Percentiles rank a stretch among this genome's conserved stretches.
Conservation (phyloP, 179 eudicot genomes). For the Corrigiola litoralis region DNA sequence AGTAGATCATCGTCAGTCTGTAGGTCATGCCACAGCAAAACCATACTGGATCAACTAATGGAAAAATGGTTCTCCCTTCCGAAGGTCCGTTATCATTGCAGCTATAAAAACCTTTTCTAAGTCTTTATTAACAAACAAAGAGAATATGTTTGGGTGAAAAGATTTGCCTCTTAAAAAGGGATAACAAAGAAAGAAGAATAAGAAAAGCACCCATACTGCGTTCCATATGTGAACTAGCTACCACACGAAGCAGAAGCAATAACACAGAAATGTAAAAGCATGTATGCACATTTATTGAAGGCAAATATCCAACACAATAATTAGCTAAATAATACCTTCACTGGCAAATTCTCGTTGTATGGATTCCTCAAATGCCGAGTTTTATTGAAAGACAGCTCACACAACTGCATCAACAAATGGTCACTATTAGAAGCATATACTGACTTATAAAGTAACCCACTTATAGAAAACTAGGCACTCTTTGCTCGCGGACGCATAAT, state of each 20-base stretch:
- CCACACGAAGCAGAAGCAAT: no score
- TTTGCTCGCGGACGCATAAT: no score
- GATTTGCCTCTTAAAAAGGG: background rate
- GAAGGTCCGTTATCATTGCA: no score
- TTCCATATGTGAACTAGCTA: no score
- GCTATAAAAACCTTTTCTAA: background rate
- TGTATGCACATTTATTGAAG: background rate
- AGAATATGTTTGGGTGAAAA: no score
- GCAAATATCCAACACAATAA: background rate
- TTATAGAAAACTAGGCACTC: no score
- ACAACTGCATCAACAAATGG: conserved; percentile 52
- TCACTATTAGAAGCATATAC: background rate
- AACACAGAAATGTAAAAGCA: background rate
- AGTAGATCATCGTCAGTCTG: background rate
- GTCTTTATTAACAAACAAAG: no score
- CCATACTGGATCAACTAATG: background rate
- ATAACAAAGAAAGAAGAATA: background rate
- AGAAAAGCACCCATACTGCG: no score
- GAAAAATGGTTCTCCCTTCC: background rate
- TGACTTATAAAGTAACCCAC: background rate
- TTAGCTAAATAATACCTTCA: conserved; percentile 56
- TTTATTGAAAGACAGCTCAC: conserved; percentile 87
- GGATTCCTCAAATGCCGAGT: conserved; percentile 95
- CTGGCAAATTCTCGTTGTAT: conserved; percentile 88
- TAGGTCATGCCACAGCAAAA: background rate